phyloP scores from a whole-genome alignment of 2,329 filamentous ascomycete species.

The Epichloe glyceriae region DNA sequence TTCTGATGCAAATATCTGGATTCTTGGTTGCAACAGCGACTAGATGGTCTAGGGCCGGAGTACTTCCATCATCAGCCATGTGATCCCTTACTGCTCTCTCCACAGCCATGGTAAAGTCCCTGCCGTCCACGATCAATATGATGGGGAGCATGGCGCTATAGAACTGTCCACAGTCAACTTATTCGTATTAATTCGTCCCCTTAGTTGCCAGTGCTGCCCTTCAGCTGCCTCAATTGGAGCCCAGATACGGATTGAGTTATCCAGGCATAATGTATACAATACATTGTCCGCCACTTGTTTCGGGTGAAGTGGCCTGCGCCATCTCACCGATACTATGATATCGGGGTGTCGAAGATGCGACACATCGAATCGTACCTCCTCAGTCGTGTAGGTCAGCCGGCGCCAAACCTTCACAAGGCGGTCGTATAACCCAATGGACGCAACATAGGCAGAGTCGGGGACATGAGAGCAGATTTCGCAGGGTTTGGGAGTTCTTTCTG shows the following conservation, averaged over 20 bases:
- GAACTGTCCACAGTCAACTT: conserved; percentile 47
- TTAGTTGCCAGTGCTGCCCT: conserved; percentile 61
- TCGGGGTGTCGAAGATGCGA: conserved; percentile 78
- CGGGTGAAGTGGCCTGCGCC: conserved; percentile 65
- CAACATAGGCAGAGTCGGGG: conserved; percentile 78
- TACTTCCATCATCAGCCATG: conserved; percentile 40
- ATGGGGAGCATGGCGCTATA: conserved; percentile 11
- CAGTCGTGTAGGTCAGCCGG: conserved; percentile 67
- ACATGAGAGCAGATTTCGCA: conserved; percentile 63
- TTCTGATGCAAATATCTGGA: conserved; percentile 75
- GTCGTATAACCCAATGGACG: conserved; percentile 66
- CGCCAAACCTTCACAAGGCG: conserved; percentile 87
- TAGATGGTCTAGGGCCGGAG: conserved; percentile 67
- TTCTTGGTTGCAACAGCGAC: conserved; percentile 74
- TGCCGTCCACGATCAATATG: conserved; percentile 71
- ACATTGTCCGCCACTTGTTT: conserved; percentile 77
- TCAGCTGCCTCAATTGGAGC: conserved; percentile 60
- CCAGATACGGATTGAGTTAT: conserved; percentile 75
- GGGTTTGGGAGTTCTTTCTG: conserved; percentile 58
- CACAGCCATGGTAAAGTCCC: conserved; percentile 65
- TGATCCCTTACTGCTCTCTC: conserved; percentile 57
- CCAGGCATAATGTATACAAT: conserved; percentile 76
- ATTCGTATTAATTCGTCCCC: conserved; percentile 66
- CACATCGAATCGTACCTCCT: conserved; percentile 79
- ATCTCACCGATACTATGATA: conserved; percentile 70